Evolutionary conservation across 2,329 filamentous ascomycete species (phyloP).

Genomic region (Berkeleyomyces rouxiae): DNA sequence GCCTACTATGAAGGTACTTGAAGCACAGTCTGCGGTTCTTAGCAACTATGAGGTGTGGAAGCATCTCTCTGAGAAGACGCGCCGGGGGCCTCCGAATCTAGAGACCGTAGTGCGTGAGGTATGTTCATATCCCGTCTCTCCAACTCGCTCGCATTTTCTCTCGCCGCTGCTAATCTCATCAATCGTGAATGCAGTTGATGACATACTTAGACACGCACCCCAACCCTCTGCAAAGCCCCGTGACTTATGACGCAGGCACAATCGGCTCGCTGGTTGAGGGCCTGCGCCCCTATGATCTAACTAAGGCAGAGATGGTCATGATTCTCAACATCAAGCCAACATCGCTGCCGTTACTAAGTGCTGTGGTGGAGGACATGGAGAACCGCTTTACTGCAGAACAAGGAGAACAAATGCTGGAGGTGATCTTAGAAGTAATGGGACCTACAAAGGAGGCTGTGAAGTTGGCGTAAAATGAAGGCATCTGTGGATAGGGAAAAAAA

Average conservation of each 20-base stretch:
- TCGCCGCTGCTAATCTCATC: background rate
- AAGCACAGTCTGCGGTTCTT: constrained; percentile 51
- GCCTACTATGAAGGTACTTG: constrained; percentile 48
- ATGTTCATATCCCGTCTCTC: constrained; percentile 15
- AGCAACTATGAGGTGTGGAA: constrained; percentile 59
- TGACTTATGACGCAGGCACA: constrained; percentile 34
- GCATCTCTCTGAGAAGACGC: constrained; percentile 40
- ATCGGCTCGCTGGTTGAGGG: constrained; percentile 37
- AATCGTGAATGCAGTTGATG: constrained; percentile 30
- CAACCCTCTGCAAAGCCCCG: constrained; percentile 37
- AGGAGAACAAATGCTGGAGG: constrained; percentile 39
- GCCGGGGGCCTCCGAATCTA: constrained; percentile 38
- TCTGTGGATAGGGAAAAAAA: constrained; percentile 14
- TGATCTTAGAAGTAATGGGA: constrained; percentile 42
- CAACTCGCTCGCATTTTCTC: background rate
- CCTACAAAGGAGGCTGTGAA: constrained; percentile 19
- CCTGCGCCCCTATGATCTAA: constrained; percentile 40
- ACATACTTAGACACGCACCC: constrained; percentile 41
- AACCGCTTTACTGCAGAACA: constrained; percentile 41
- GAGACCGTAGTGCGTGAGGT: constrained; percentile 51
- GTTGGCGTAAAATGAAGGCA: constrained; percentile 17
- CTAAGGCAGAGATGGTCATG: constrained; percentile 53
- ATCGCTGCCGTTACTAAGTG: constrained; percentile 40
- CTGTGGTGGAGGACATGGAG: constrained; percentile 48
- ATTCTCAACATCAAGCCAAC: constrained; percentile 48